Evolutionary conservation across 805 yeast species (phyloP).

Genomic region (Candida ovalis): DNA sequence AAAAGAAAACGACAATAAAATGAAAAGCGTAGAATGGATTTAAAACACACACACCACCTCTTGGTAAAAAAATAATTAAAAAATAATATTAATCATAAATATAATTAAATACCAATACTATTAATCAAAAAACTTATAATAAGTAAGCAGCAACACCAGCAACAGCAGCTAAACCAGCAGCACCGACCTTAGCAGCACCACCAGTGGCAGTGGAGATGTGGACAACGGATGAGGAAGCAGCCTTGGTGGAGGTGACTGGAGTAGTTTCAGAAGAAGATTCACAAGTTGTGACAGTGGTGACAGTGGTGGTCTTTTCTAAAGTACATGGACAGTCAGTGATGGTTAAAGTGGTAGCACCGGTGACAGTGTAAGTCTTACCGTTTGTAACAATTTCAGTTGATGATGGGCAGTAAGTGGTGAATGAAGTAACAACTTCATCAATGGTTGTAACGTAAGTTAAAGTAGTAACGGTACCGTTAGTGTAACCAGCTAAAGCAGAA

Average conservation of each 20-base stretch:
- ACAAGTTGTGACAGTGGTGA: conserved; percentile 20
- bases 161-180: conserved; percentile 36
- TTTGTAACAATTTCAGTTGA: conserved; percentile 65
- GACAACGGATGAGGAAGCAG: background rate
- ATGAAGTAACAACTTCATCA: conserved; percentile 58
- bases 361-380: conserved; percentile 68
- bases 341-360: conserved; percentile 77
- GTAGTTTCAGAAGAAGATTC: conserved; percentile 16
- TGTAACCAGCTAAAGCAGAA: conserved; percentile 43
- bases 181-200: conserved; percentile 37
- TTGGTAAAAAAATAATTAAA: background rate
- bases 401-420: conserved; percentile 80
- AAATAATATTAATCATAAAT: background rate
- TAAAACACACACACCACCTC: background rate
- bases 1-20: background rate
- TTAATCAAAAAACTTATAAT: conserved; percentile 27
- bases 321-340: conserved; percentile 88
- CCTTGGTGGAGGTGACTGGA: conserved; percentile 19
- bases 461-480: conserved; percentile 33
- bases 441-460: conserved; percentile 42
- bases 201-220: conserved; percentile 9
- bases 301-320: conserved; percentile 29
- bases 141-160: conserved; percentile 39
- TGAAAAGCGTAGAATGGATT: background rate
- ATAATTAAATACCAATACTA: no score